Evolutionary conservation across 257 asterid species (phyloP).

Genomic region (Linderniella brevidens): DNA sequence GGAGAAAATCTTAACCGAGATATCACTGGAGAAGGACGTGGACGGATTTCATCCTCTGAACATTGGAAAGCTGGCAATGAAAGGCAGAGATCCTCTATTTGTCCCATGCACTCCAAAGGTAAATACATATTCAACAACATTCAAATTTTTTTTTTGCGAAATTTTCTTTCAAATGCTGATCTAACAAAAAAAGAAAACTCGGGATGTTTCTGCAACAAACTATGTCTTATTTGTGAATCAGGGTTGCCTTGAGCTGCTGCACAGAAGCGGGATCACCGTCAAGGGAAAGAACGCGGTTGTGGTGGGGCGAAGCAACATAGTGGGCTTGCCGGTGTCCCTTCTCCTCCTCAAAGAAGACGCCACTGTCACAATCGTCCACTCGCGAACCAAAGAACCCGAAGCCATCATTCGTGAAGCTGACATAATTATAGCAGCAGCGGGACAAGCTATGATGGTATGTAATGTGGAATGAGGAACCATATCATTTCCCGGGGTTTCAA

Average conservation of each 20-base stretch:
- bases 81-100: constrained; percentile 87
- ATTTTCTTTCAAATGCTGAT: too few relatives aligned
- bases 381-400: constrained; percentile 71
- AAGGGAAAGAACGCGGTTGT: constrained; percentile 88
- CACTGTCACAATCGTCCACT: constrained; percentile 76
- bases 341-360: constrained; percentile 92
- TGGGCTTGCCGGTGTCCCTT: constrained; percentile 76
- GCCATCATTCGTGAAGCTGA: constrained; percentile 70
- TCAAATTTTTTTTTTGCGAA: too few relatives aligned
- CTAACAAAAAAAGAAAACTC: too few relatives aligned
- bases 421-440: constrained; percentile 90
- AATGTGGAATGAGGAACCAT: not conserved
- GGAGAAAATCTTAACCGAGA: constrained; percentile 61
- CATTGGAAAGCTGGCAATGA: constrained; percentile 98
- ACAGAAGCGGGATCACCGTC: constrained; percentile 50
- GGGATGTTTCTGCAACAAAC: too few relatives aligned
- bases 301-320: constrained; percentile 93
- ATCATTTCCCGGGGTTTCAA: not conserved
- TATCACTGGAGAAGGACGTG: constrained; percentile 77
- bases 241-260: constrained; percentile 89
- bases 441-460: constrained; percentile 75
- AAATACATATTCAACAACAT: not conserved
- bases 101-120: constrained; percentile 98
- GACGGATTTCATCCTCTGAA: constrained; percentile 95
- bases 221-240: constrained; percentile 3